A percentile compares a stretch with the other conserved stretches of the same genome.
Evolutionary conservation across 1,284 basidiomycete species (phyloP).

Genomic region (Fomitiporia mediterranea): DNA sequence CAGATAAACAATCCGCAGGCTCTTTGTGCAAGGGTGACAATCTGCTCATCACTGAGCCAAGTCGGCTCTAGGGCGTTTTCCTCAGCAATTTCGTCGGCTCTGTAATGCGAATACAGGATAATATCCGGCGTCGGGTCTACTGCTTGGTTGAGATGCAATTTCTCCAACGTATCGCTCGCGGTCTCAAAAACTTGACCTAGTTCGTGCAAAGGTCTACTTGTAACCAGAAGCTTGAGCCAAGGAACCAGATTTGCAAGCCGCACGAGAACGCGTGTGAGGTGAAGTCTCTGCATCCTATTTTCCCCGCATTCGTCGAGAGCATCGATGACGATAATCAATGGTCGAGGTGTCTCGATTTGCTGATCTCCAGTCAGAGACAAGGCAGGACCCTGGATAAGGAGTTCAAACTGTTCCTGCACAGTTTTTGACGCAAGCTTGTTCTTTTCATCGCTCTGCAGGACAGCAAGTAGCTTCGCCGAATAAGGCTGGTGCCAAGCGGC

Average conservation of each 20-base stretch:
- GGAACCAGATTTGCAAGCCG: background rate
- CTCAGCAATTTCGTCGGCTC: conserved; percentile 18
- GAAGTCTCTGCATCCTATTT: background rate
- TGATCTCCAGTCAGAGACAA: background rate
- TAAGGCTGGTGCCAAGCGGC: background rate
- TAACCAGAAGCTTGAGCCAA: conserved; percentile 13
- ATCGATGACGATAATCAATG: conserved; percentile 15
- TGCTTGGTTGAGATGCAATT: conserved; percentile 8
- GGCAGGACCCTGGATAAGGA: background rate
- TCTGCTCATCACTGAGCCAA: conserved; percentile 20
- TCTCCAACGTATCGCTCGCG: background rate
- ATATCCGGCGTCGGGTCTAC: conserved; percentile 3
- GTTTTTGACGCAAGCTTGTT: conserved; percentile 2
- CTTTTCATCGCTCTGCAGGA: background rate
- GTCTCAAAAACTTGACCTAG: background rate
- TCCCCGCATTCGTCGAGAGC: conserved; percentile 17
- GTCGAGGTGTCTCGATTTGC: background rate
- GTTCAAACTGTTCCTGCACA: conserved; percentile 10
- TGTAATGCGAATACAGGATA: background rate
- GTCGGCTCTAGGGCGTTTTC: conserved; percentile 26
- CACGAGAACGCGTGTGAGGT: background rate
- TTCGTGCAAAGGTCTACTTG: conserved; percentile 9
- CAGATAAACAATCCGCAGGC: conserved; percentile 30
- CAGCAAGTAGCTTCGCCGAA: background rate
- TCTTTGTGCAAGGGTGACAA: conserved; percentile 24